Conservation (phyloP, 192 early-diverging fungal species). For the Pilaira anomala region DNA sequence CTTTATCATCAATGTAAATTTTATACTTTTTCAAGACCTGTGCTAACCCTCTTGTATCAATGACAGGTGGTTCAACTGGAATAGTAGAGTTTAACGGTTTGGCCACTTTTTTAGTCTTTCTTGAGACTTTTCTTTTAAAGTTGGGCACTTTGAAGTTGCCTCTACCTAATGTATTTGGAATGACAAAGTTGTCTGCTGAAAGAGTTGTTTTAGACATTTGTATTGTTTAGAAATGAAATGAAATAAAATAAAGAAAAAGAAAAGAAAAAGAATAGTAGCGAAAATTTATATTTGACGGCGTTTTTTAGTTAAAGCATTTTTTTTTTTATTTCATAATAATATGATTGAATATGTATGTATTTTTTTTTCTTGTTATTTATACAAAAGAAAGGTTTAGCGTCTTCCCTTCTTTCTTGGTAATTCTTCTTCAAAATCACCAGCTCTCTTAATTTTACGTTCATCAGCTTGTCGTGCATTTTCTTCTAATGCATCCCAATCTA, state of each 20-base stretch:
- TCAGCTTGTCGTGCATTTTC: constrained; percentile 64
- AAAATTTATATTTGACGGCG: neutral
- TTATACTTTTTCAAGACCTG: neutral
- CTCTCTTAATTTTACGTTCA: constrained; percentile 25
- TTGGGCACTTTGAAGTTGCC: too few species aligned
- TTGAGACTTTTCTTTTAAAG: too few species aligned
- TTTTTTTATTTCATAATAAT: neutral
- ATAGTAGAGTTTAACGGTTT: too few species aligned
- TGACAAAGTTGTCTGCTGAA: neutral
- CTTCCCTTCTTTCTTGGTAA: constrained; percentile 3
- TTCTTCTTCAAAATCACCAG: neutral
- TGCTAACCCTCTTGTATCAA: neutral
- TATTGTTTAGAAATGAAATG: neutral
- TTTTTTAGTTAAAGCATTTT: neutral
- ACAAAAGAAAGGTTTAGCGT: neutral
- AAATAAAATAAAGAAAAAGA: neutral
- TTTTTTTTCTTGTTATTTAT: neutral
- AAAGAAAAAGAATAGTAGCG: too few species aligned
- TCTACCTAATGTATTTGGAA: neutral
- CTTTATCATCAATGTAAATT: neutral
- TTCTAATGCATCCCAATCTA: constrained; percentile 81
- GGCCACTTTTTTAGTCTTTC: too few species aligned
- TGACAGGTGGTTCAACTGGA: neutral
- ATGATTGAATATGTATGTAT: neutral
- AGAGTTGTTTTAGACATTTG: neutral